These are phyloP conservation scores for Flaveria robusta DNA, from an alignment of 129 eudicot genomes.

Conservation along the genomic window DNA sequence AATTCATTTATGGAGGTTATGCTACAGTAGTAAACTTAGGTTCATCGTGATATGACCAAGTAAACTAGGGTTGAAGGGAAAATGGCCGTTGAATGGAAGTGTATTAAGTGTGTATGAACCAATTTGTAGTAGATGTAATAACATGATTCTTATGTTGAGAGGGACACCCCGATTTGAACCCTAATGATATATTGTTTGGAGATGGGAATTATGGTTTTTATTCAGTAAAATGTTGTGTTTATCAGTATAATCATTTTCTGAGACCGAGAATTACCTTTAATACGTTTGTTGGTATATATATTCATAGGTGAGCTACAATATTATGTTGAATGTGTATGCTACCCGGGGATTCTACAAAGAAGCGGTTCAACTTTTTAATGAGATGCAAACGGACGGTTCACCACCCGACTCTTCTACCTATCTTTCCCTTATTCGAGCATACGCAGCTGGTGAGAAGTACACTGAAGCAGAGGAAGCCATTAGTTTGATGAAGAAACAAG, in stretches of 20 bases:
- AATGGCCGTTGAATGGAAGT: background rate
- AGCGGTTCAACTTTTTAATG: constrained; percentile 56
- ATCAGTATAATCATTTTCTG: background rate
- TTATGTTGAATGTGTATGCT: constrained; percentile 69
- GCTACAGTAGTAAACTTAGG: too few species aligned
- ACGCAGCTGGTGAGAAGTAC: constrained; percentile 43
- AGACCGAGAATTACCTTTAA: background rate
- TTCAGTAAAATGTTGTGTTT: background rate
- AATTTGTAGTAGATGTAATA: background rate
- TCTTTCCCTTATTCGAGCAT: constrained; percentile 69
- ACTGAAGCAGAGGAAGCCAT: constrained; percentile 66
- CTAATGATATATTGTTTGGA: background rate
- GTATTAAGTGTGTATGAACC: background rate
- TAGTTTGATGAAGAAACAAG: constrained; percentile 57
- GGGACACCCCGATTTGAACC: too few species aligned
- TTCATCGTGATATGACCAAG: too few species aligned
- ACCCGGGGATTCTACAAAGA: constrained; percentile 54
- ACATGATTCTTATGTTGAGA: background rate
- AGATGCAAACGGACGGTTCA: constrained; percentile 55
- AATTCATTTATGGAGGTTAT: too few species aligned
- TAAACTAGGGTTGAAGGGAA: background rate
- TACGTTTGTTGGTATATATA: constrained; percentile 11
- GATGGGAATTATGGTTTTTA: background rate
- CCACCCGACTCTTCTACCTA: constrained; percentile 72
- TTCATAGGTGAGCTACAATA: constrained; percentile 77